Base-by-base conservation (phyloP, 192 early-diverging fungal species). In the Coemansia sp. region DNA sequence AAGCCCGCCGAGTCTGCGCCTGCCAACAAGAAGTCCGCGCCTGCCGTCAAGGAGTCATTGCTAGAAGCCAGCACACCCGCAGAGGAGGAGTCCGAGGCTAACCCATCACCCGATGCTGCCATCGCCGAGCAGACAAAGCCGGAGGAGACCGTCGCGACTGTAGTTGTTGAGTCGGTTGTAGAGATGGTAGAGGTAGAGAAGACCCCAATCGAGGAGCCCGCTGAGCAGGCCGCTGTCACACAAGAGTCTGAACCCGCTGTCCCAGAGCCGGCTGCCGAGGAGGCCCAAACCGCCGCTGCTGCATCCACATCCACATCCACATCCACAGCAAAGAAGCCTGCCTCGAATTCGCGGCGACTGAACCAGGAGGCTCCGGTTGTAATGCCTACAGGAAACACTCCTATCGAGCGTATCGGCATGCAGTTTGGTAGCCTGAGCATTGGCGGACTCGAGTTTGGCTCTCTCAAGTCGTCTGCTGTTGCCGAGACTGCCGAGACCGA, bases 351-450 rank as follows among this genome's bases (percentile, higher is more conserved):
- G 17, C 85, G 90, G 56, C 87, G 88, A 60, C 77, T 93, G 57
- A 88, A 88, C 46, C 94, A 96, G 61, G 89, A 93, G 63, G 85
- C 85, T 11, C 79, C 92, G 32, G 90, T 94, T 10, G 90, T 94
- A 15, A 91, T 96, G 84, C 90, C 92, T 10, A 66, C 71, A 33
- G 80, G 78, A 37, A 78, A 65, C 37, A 64, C 85, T 5, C 62
- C 80, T 27, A 50, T 89, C 8, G 80, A 81, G 25, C 72, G 81
- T 28, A 79, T 90, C 17, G 87, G 82, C 42, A 61, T 79, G 40
- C 86, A 88, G 58, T 94, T 94, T 78, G 92, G 92, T 18, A 89
- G 86, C 63, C 54, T 84, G 60, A 77, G 78, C 71, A 73, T 80
- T 29, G 66, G 79, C 41, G 64, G 72, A 22, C 64, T 78, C 45